These are phyloP conservation scores for Zizania palustris DNA, from an alignment of 202 grass and related monocot genomes.

Conservation along the genomic window DNA sequence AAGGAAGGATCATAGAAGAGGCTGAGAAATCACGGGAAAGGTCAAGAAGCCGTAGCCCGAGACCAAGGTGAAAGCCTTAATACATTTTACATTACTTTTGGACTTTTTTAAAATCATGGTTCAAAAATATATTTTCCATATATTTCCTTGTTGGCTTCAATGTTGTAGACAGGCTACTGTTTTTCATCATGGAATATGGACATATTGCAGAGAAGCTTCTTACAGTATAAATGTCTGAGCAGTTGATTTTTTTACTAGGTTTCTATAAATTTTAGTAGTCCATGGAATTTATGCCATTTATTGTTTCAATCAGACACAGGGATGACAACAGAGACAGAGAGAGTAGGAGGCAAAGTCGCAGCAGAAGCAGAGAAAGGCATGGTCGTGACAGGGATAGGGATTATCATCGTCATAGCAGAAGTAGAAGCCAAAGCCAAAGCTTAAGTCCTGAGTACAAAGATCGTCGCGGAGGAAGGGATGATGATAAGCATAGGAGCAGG, in stretches of 20 bases:
- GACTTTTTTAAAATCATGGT: not conserved
- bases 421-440: constrained; percentile 39
- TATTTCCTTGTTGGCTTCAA: constrained; percentile 1
- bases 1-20: constrained; percentile 64
- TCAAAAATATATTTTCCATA: not conserved
- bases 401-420: constrained; percentile 48
- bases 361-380: constrained; percentile 70
- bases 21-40: constrained; percentile 50
- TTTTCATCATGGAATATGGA: not conserved
- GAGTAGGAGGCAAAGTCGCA: constrained; percentile 54
- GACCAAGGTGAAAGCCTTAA: constrained; percentile 45
- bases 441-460: constrained; percentile 52
- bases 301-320: constrained; percentile 49
- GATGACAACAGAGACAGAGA: constrained; percentile 58
- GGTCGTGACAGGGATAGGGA: constrained; percentile 55
- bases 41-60: constrained; percentile 73
- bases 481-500: constrained; percentile 44
- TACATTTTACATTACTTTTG: constrained; percentile 11
- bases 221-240: not conserved
- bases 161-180: not conserved
- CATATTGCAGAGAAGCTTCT: constrained; percentile 7
- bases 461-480: constrained; percentile 48
- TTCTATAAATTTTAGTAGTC: not conserved
- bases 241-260: not conserved
- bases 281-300: not conserved